Evolutionary conservation across 257 asterid genomes (phyloP), one percentile per base, ranked within the genome.

Genomic region (Solanum ahanhuiri): DNA sequence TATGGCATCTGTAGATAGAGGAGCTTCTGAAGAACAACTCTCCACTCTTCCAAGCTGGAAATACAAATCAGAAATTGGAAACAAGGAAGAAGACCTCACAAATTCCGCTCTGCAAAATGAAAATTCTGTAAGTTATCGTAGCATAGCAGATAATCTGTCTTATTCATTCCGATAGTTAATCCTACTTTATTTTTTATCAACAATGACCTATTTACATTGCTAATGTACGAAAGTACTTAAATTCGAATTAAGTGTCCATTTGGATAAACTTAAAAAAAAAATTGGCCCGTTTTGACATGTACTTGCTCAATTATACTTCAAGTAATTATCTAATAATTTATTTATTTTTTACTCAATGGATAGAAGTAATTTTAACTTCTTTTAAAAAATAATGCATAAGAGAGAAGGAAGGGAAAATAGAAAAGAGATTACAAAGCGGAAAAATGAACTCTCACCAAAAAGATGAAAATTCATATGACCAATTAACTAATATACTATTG

Each of bases 1-100:
- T 91, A 88, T 91, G 77, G 98, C 91, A 15, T 91, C 96, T n/a
- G 81, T 85, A 22, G 93, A 93, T 79, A 86, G 94, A 43, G 99
- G 98, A 17, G 98, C 98, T 15, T 91, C 95, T 0, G 98, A 97
- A 0, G 97, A 97, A 39, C 98, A 92, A 87, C 94, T 94, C 8
- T 91, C 95, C 57, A 25, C 82, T 67, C 90, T 97, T 9, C 92
- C 92, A 0, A 92, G 91, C 87, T 94, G 98, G 98, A 93, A 85
- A 71, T 91, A 89, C 85, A 93, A 93, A 63, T 63, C 12, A 88
- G 97, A 90, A 85, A 81, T 81, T 23, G 87, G 84, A 23, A 83
- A 41, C 83, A 76, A 92, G 60, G 66, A 48, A 79, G 66, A 28
- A 79, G 41, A 28, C 12, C 25, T 48, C 41, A 9, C 9, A 45